Evolutionary conservation across 2,329 filamentous ascomycete species (phyloP), one percentile per base, ranked within the genome.

Genomic region (Pseudogymnoascus verrucosus): DNA sequence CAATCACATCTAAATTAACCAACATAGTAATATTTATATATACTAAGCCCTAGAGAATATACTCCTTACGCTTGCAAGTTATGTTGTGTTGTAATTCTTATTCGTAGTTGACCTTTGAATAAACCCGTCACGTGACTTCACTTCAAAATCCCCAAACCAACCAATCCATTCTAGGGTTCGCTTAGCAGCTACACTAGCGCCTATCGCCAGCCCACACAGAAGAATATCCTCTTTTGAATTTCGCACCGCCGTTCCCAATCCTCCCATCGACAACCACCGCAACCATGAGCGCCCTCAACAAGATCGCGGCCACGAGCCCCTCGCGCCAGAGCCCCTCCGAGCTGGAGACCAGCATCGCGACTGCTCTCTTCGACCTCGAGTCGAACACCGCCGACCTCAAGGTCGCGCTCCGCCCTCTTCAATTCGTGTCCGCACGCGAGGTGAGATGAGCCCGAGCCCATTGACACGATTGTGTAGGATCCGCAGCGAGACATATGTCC

Each of bases 361-460:
- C 89, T 82, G 95, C 95, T 83, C 91, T 99, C 72, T 96, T 89
- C 85, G 95, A 99, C 78, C 91, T 99, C 82, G 95, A 99, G 91
- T 93, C 88, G 84, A 97, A 97, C 89, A 96, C 95, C 78, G 85
- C 92, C 79, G 95, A 99, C 83, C 90, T 99, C 83, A 96, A 93
- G 90, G 87, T 86, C 77, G 89, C 92, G 74, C 89, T 99, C 78
- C 89, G 95, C 78, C 95, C 95, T 80, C 89, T 99, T 82, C 95
- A 99, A 87, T 93, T 99, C 82, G 91, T 96, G 80, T 96, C 91
- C 83, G 95, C 95, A 79, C 91, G 93, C 82, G 95, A 99, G 93
- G 95, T 99, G 89, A 92, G 92, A 68, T 64, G 76, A 74, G 19
- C 59, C 16, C 16, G 16, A 61, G 34, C 59, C 37, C 34, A 42